Percentiles rank a stretch among this genome's conserved stretches.
Evolutionary conservation across 179 eudicot species (phyloP).

Genomic region (Spinacia oleracea): DNA sequence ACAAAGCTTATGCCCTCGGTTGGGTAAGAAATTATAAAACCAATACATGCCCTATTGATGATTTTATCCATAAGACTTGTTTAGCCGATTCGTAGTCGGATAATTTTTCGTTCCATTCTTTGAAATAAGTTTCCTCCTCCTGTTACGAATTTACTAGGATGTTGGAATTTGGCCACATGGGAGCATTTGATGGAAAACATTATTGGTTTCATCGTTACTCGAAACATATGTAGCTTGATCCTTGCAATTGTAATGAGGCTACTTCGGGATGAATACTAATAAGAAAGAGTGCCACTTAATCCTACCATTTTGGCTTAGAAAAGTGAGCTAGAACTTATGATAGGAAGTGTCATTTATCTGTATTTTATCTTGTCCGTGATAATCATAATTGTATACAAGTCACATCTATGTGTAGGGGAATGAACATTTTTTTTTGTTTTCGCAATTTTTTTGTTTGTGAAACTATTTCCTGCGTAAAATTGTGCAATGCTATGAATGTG

Average conservation of each 20-base stretch:
- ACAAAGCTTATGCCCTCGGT: not conserved
- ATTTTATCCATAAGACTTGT: not conserved
- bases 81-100: not conserved
- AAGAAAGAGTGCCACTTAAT: not conserved
- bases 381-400: not conserved
- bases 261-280: not conserved
- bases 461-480: not conserved
- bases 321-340: too few relatives aligned
- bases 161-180: not conserved
- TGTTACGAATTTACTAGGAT: too few relatives aligned
- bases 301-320: too few relatives aligned
- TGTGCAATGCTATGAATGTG: not conserved
- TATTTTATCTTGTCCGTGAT: not conserved
- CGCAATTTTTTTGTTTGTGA: not conserved
- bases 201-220: not conserved
- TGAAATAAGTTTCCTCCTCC: not conserved
- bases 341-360: too few relatives aligned
- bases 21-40: not conserved
- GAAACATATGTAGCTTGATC: not conserved
- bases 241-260: not conserved
- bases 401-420: not conserved
- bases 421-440: not conserved
- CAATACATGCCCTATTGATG: not conserved
- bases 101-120: not conserved
- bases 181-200: not conserved